Evolutionary conservation across 2,329 filamentous ascomycete species (phyloP).

Genomic region (Aspergillus fructus): DNA sequence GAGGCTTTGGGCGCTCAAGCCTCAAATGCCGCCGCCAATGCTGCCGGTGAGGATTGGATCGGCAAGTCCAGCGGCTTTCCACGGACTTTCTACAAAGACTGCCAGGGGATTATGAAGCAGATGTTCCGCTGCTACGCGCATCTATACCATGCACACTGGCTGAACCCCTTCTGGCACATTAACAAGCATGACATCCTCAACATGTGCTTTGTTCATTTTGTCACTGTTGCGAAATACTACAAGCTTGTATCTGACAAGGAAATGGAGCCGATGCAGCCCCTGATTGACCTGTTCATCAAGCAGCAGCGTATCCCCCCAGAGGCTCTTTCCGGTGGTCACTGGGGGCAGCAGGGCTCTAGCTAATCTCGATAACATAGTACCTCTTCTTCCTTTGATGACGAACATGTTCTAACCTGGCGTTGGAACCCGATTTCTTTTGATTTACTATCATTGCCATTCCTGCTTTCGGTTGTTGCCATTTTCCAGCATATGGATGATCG

Average conservation of each 20-base stretch:
- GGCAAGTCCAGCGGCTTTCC: conserved; percentile 94
- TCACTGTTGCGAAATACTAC: conserved; percentile 75
- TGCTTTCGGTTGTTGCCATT: conserved; percentile 5
- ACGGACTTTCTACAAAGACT: conserved; percentile 81
- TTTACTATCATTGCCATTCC: conserved; percentile 21
- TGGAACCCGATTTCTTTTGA: conserved; percentile 22
- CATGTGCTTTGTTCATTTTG: conserved; percentile 83
- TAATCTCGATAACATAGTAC: conserved; percentile 21
- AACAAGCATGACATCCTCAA: conserved; percentile 72
- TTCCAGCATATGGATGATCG: conserved; percentile 17
- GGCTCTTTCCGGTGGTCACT: conserved; percentile 43
- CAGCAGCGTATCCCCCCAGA: conserved; percentile 84
- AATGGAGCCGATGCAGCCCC: conserved; percentile 90
- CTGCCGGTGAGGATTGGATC: conserved; percentile 70
- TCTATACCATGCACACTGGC: conserved; percentile 94
- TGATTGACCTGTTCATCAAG: conserved; percentile 88
- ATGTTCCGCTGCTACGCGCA: conserved; percentile 99
- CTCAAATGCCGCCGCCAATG: conserved; percentile 57
- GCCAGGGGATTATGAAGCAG: conserved; percentile 91
- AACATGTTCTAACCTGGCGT: conserved; percentile 35
- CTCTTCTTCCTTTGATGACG: conserved; percentile 18
- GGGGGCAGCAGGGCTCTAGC: conserved; percentile 38
- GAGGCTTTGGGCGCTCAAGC: conserved; percentile 52
- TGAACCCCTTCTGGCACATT: conserved; percentile 79
- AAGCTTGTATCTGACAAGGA: conserved; percentile 86